phyloP scores from a whole-genome alignment of 176 grass and related monocot species.

The Areca catechu region DNA sequence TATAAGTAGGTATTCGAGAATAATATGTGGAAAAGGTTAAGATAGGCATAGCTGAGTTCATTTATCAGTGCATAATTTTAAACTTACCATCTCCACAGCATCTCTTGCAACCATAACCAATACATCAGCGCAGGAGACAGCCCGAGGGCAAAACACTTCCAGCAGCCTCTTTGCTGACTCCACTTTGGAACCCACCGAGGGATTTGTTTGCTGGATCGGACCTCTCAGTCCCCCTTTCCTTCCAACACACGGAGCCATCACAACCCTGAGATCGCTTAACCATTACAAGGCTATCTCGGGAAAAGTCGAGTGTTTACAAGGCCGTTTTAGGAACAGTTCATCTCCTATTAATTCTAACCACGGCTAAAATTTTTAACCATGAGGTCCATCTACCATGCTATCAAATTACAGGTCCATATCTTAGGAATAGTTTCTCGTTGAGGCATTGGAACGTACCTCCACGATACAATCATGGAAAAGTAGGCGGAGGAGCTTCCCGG shows the following conservation, averaged over 20 bases:
- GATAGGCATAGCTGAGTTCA: no score
- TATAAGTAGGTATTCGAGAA: no score
- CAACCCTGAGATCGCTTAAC: constrained; percentile 47
- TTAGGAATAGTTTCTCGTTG: no score
- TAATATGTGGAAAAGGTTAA: no score
- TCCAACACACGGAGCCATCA: constrained; percentile 77
- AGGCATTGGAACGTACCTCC: constrained; percentile 36
- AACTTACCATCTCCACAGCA: constrained; percentile 71
- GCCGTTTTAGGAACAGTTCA: not conserved
- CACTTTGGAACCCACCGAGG: constrained; percentile 68
- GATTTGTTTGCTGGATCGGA: constrained; percentile 78
- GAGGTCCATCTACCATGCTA: no score
- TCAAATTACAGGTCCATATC: no score
- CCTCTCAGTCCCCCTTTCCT: constrained; percentile 72
- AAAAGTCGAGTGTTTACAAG: not conserved
- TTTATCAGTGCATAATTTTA: not conserved
- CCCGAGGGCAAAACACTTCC: constrained; percentile 63
- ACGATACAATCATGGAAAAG: constrained; percentile 96
- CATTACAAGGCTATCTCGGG: not conserved
- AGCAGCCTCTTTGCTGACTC: constrained; percentile 66
- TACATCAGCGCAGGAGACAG: constrained; percentile 86
- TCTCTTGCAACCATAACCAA: constrained; percentile 77
- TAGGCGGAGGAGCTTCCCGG: constrained; percentile 80
- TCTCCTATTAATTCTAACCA: not conserved
- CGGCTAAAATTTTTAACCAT: not conserved